Conservation (phyloP, 2,329 filamentous ascomycete species). For the Fusarium mundagurra region DNA sequence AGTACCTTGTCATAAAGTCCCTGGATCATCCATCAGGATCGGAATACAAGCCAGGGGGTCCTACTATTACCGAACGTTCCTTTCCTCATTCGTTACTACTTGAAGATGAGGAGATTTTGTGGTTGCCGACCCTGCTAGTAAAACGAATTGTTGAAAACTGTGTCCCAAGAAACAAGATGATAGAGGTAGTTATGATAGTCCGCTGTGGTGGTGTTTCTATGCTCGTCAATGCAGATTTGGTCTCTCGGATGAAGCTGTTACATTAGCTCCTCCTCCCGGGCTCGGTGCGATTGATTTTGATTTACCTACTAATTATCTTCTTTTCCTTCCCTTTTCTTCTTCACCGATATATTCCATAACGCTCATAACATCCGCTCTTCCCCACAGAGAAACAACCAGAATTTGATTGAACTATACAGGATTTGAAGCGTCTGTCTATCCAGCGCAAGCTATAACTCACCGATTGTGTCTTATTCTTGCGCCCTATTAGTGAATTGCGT, state of each 20-base stretch:
- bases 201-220: background rate
- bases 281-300: background rate
- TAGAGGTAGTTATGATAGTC: background rate
- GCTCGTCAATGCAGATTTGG: background rate
- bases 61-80: slow-evolving; percentile 16
- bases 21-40: slow-evolving; percentile 14
- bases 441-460: slow-evolving; percentile 1
- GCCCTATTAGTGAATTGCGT: slow-evolving; percentile 9
- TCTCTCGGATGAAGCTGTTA: background rate
- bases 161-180: background rate
- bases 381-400: slow-evolving; percentile 1
- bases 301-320: background rate
- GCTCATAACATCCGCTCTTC: slow-evolving; percentile 9
- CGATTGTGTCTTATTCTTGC: slow-evolving; percentile 10
- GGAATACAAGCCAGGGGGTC: slow-evolving; percentile 5
- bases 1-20: slow-evolving; percentile 23
- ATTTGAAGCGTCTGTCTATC: background rate
- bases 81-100: slow-evolving; percentile 3
- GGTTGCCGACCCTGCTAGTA: background rate
- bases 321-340: background rate
- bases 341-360: slow-evolving; percentile 5
- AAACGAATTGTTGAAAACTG: background rate
- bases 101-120: background rate
- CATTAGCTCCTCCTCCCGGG: background rate
- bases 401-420: background rate